Evolutionary conservation across 495 filamentous ascomycete species (phyloP).

Genomic region (Tetracladium marchalianum): DNA sequence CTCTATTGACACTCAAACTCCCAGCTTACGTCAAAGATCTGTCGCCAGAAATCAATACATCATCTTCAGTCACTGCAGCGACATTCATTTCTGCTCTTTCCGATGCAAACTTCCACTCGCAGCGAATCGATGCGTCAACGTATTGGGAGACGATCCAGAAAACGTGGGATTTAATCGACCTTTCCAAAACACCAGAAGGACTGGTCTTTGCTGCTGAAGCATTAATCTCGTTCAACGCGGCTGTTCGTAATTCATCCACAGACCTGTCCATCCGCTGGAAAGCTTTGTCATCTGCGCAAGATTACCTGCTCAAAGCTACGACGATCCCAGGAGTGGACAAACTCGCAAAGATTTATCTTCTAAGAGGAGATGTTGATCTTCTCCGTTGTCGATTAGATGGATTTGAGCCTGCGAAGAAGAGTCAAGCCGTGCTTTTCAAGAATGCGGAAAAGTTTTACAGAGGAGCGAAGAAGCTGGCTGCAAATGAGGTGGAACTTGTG

Average conservation of each 20-base stretch:
- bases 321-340: slow-evolving; percentile 41
- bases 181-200: slow-evolving; percentile 35
- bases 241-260: slow-evolving; percentile 30
- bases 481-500: slow-evolving; percentile 28
- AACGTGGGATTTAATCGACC: slow-evolving; percentile 33
- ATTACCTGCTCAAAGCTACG: slow-evolving; percentile 40
- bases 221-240: slow-evolving; percentile 27
- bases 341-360: slow-evolving; percentile 48
- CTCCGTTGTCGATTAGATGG: slow-evolving; percentile 34
- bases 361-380: slow-evolving; percentile 53
- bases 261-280: slow-evolving; percentile 33
- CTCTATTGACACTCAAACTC: slow-evolving; percentile 37
- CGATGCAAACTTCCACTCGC: slow-evolving; percentile 44
- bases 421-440: slow-evolving; percentile 37
- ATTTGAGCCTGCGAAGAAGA: slow-evolving; percentile 32
- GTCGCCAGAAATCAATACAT: slow-evolving; percentile 37
- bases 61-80: slow-evolving; percentile 33
- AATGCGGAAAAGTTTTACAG: slow-evolving; percentile 59
- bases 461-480: slow-evolving; percentile 39
- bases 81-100: slow-evolving; percentile 42
- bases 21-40: slow-evolving; percentile 34
- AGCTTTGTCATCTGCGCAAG: slow-evolving; percentile 35
- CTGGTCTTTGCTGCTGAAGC: slow-evolving; percentile 51
- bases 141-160: slow-evolving; percentile 40
- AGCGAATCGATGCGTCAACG: slow-evolving; percentile 32